These are phyloP conservation scores for Vaccinium macrocarpon DNA, from an alignment of 148 eudicot species.

Conservation along the genomic window DNA sequence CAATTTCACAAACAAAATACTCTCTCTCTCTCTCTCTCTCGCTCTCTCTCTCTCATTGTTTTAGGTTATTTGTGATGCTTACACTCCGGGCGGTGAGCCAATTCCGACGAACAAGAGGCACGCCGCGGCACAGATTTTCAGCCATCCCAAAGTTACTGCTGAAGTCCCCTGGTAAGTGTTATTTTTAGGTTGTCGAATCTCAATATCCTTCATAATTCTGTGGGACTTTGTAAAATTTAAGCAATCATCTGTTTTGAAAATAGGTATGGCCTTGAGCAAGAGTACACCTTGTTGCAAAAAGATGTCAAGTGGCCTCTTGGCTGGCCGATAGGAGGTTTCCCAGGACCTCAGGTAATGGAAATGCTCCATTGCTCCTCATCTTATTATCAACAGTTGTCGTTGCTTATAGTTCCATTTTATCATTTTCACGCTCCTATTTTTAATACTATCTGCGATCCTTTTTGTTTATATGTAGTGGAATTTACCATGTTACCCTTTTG, in stretches of 20 bases:
- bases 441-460: neutral
- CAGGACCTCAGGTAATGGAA: slow-evolving; percentile 46
- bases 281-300: slow-evolving; percentile 50
- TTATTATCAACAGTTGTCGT: neutral
- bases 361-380: neutral
- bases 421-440: neutral
- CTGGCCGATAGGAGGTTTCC: slow-evolving; percentile 53
- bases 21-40: neutral
- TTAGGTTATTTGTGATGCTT: slow-evolving; percentile 52
- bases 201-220: neutral
- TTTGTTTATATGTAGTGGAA: neutral
- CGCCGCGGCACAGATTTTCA: slow-evolving; percentile 43
- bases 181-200: slow-evolving; percentile 2
- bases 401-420: neutral
- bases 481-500: neutral
- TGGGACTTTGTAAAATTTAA: neutral
- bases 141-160: slow-evolving; percentile 39
- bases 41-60: neutral
- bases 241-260: neutral
- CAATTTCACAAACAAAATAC: neutral
- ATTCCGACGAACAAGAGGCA: slow-evolving; percentile 54
- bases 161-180: slow-evolving; percentile 43
- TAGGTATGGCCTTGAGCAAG: slow-evolving; percentile 56
- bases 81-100: slow-evolving; percentile 50
- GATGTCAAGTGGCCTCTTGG: slow-evolving; percentile 52